Evolutionary conservation across 2,329 filamentous ascomycete genomes (phyloP).

Genomic region (Colletotrichum sp.): DNA sequence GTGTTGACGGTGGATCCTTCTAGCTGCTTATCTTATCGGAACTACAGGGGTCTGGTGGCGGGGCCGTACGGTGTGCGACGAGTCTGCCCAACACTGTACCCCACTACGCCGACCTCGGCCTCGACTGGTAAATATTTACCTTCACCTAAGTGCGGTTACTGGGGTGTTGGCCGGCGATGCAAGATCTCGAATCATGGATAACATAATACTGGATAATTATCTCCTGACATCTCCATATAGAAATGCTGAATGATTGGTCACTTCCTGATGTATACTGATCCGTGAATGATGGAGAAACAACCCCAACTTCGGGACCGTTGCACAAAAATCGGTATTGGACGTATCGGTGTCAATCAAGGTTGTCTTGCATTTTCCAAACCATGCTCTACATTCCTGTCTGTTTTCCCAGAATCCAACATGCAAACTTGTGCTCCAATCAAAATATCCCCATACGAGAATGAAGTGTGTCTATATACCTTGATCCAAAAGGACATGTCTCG

Average conservation of each 20-base stretch:
- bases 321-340: background rate
- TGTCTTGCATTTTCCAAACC: background rate
- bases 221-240: background rate
- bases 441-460: background rate
- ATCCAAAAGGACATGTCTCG: background rate
- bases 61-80: constrained; percentile 1
- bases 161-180: background rate
- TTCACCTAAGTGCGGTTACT: background rate
- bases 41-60: background rate
- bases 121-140: constrained; percentile 7
- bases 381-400: background rate
- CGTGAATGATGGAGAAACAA: background rate
- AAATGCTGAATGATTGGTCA: background rate
- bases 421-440: background rate
- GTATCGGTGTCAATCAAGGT: background rate
- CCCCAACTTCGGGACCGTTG: background rate
- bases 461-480: background rate
- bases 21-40: constrained; percentile 12
- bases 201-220: background rate
- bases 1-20: background rate
- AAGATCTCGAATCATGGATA: background rate
- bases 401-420: background rate
- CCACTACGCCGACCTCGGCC: constrained; percentile 13
- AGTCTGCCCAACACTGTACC: background rate
- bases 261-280: background rate